Evolutionary conservation across 164 flowering plant genomes (phyloP), one percentile per base, ranked within the genome.

Genomic region (Tetracentron sinense): DNA sequence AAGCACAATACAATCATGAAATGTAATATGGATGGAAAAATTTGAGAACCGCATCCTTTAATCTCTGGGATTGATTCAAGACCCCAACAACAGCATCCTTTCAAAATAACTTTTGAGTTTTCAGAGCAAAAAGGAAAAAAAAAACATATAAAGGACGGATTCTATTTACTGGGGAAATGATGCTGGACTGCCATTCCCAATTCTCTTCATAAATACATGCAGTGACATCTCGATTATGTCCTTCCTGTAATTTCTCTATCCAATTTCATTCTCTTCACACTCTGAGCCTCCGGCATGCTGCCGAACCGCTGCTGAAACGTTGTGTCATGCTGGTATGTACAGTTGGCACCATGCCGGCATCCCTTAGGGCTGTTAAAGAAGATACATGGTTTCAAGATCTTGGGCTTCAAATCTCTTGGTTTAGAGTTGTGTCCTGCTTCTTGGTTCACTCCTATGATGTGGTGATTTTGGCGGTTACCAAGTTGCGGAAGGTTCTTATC

Each of bases 271-370:
- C 96, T 84, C 82, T 94, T 94, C 22, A 86, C 75, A 66, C 72
- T 77, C 7, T 74, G 92, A 22, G 63, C 72, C 65, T 86, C 92
- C 0, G 81, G 69, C 56, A 79, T 62, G 67, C 75, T 64, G 62
- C 65, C 61, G 2, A 72, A 60, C 55, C 81, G 74, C 64, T 69
- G 83, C 64, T 77, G 82, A 42, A 74, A 17, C 5, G 86, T 71
- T 1, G 64, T 19, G 55, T 89, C 98, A 56, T 91, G 97, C 70
- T 77, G 84, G 72, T 64, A 94, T 3, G 76, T 55, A 73, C 98
- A 94, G 42, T 85, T 91, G 42, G 84, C 82, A 23, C 98, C 98
- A 71, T 89, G 60, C 58, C 90, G 67, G 70, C 98, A 94, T n/a
- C 98, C 98, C 62, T 80, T 82, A 5, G 95, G 59, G 57, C 84